Percentiles rank a stretch among this genome's conserved stretches.
These are phyloP conservation scores for Trichoderma sp. DNA, from an alignment of 2,329 filamentous ascomycete genomes.

Conservation along the genomic window DNA sequence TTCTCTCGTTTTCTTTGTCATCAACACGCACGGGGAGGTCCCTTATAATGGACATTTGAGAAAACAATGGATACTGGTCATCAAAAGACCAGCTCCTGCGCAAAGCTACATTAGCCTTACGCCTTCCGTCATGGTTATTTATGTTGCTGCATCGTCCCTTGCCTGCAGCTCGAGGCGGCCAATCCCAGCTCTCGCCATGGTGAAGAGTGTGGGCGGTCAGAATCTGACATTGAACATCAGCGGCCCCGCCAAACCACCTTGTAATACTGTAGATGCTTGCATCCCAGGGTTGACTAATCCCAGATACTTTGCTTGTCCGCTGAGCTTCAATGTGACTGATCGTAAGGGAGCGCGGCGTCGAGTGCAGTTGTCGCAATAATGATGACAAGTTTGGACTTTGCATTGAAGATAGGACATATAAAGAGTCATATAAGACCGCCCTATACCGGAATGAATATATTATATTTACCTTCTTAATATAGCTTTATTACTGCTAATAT, in stretches of 20 bases:
- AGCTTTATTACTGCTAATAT: too few species aligned
- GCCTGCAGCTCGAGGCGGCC: not conserved
- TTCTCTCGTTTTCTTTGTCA: not conserved
- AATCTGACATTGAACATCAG: not conserved
- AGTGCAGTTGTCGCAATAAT: too few species aligned
- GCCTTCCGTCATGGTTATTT: not conserved
- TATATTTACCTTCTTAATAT: too few species aligned
- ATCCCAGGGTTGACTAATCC: not conserved
- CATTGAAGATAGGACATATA: too few species aligned
- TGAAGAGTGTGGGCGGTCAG: not conserved
- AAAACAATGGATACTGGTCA: not conserved
- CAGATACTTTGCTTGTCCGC: not conserved
- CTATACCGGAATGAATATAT: too few species aligned
- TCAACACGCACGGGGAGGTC: not conserved
- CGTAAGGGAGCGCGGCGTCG: too few species aligned
- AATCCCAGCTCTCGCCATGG: not conserved
- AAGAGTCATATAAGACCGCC: too few species aligned
- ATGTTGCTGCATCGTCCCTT: not conserved
- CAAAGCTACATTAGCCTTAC: not conserved
- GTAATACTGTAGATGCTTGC: not conserved
- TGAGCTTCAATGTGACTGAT: not conserved
- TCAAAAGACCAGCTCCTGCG: not conserved
- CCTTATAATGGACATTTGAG: not conserved
- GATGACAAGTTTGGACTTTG: too few species aligned
- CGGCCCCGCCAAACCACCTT: not conserved